Percentiles rank a stretch among this genome's conserved stretches.
phyloP scores from a whole-genome alignment of 305 asterid species.

The Ilex paraguariensis region DNA sequence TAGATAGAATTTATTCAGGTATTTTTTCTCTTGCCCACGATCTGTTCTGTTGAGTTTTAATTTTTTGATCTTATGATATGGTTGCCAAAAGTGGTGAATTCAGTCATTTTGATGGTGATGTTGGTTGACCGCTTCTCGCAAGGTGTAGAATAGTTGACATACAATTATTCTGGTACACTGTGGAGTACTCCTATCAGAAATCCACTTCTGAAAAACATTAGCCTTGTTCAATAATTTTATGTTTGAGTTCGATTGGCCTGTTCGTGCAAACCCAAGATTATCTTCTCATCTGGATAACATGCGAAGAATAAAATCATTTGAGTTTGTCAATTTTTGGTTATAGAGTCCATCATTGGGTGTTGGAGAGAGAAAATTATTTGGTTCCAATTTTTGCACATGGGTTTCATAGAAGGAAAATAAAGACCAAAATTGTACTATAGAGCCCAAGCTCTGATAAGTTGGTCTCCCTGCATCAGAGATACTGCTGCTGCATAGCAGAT shows the following conservation, averaged over 20 bases:
- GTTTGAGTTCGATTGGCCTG: too few species aligned
- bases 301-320: not conserved
- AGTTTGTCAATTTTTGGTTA: not conserved
- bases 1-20: conserved; percentile 91
- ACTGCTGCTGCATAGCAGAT: conserved; percentile 5
- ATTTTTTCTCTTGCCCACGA: not conserved
- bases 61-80: not conserved
- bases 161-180: too few species aligned
- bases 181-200: too few species aligned
- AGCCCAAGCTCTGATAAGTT: too few species aligned
- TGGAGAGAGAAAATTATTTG: too few species aligned
- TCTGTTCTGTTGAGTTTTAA: not conserved
- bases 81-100: not conserved
- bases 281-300: not conserved
- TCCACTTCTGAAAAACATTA: too few species aligned
- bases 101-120: conserved; percentile 6
- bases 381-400: too few species aligned
- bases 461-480: not conserved
- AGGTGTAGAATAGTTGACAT: too few species aligned
- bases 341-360: not conserved
- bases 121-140: not conserved
- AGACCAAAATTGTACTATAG: too few species aligned
- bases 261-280: too few species aligned
- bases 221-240: too few species aligned
- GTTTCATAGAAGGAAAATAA: too few species aligned